These are phyloP conservation scores for Plasmodium vinckei DNA, from an alignment of 169 alveolate genomes.

Conservation along the genomic window DNA sequence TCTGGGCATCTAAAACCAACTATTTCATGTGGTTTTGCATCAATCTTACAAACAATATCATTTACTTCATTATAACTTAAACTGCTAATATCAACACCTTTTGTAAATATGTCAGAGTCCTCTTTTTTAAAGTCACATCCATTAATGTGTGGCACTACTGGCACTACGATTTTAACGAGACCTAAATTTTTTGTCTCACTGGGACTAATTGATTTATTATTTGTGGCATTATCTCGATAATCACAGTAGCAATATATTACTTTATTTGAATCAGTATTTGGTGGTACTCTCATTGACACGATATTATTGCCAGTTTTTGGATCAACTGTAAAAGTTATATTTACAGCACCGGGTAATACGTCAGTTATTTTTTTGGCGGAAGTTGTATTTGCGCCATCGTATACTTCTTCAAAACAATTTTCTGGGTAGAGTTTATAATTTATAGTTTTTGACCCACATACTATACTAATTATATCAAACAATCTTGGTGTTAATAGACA, in stretches of 20 bases:
- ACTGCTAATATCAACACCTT: not conserved
- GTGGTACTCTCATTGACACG: conserved; percentile 47
- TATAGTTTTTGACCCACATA: conserved; percentile 39
- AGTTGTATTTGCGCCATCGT: not conserved
- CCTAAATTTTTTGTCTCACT: conserved; percentile 29
- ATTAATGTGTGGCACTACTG: not conserved
- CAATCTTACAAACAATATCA: conserved; percentile 14
- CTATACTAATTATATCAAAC: conserved; percentile 15
- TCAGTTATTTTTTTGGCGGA: not conserved
- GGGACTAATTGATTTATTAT: too few species aligned
- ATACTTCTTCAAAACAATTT: conserved; percentile 44
- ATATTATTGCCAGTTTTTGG: not conserved
- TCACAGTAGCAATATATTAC: conserved; percentile 32
- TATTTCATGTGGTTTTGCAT: conserved; percentile 2
- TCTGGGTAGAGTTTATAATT: conserved; percentile 26
- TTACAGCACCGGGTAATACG: conserved; percentile 4
- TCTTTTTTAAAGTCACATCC: conserved; percentile 60
- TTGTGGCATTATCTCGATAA: too few species aligned
- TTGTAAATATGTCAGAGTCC: conserved; percentile 2
- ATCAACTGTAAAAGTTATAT: not conserved
- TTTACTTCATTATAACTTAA: not conserved
- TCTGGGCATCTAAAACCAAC: conserved; percentile 67
- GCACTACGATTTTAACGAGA: conserved; percentile 16
- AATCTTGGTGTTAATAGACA: conserved; percentile 19
- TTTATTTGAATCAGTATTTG: conserved; percentile 1